phyloP scores from a whole-genome alignment of 2,329 filamentous ascomycete genomes.

The Pseudovirgaria hyperparasitica region DNA sequence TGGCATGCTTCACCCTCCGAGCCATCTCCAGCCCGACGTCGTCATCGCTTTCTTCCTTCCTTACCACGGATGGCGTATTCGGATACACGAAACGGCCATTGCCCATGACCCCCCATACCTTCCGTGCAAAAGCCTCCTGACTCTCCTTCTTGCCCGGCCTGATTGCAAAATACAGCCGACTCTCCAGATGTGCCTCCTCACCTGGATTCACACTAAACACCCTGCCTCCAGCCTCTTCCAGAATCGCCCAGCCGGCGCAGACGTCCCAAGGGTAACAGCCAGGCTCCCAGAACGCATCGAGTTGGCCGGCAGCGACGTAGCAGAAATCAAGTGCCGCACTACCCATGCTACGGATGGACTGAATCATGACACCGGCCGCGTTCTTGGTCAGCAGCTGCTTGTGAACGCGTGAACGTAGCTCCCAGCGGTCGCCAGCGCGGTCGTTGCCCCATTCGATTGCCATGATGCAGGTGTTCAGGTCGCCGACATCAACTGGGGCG shows the following conservation, averaged over 20 bases:
- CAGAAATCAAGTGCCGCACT: conserved; percentile 26
- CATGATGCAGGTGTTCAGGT: conserved; percentile 19
- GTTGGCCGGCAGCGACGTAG: conserved; percentile 21
- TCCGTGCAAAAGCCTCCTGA: conserved; percentile 19
- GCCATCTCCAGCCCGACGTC: too few species aligned
- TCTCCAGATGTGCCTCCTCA: conserved; percentile 18
- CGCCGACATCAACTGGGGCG: conserved; percentile 12
- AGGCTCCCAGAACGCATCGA: conserved; percentile 25
- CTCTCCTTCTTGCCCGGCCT: conserved; percentile 16
- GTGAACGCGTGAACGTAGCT: conserved; percentile 16
- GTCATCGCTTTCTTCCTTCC: too few species aligned
- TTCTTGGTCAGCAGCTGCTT: conserved; percentile 16
- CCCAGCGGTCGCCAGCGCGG: conserved; percentile 23
- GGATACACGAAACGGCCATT: conserved; percentile 17
- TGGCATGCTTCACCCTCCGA: too few species aligned
- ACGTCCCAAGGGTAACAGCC: conserved; percentile 25
- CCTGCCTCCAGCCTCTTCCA: conserved; percentile 25
- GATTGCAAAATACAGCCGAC: conserved; percentile 21
- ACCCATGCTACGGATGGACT: conserved; percentile 20
- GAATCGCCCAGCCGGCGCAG: conserved; percentile 23
- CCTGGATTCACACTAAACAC: conserved; percentile 23
- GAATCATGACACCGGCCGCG: conserved; percentile 19
- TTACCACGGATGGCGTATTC: too few species aligned
- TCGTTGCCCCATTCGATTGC: conserved; percentile 26
- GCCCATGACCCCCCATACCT: conserved; percentile 24